Evolutionary conservation across 2,329 filamentous ascomycete species (phyloP).

Genomic region (Claviceps monticola): DNA sequence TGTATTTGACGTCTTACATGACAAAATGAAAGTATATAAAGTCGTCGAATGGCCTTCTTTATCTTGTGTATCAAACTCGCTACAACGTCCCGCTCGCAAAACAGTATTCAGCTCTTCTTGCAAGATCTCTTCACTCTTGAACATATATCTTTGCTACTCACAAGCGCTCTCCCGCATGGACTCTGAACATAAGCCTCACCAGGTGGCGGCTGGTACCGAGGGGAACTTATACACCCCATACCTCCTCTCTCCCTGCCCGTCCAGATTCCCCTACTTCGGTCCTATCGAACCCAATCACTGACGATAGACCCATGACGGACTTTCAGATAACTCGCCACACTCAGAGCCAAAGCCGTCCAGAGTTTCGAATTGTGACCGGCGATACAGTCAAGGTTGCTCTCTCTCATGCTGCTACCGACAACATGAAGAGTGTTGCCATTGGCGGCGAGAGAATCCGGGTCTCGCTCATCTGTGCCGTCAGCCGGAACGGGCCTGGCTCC

Average conservation of each 20-base stretch:
- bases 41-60: conserved; percentile 2
- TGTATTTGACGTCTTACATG: background rate
- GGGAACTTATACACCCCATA: conserved; percentile 39
- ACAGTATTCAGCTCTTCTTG: background rate
- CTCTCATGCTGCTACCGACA: conserved; percentile 34
- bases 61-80: conserved; percentile 8
- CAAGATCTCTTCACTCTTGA: background rate
- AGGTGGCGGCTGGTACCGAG: conserved; percentile 55
- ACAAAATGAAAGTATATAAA: conserved; percentile 4
- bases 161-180: conserved; percentile 13
- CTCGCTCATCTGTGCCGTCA: conserved; percentile 59
- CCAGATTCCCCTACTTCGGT: conserved; percentile 37
- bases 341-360: conserved; percentile 24
- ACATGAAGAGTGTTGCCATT: conserved; percentile 19
- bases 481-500: conserved; percentile 61
- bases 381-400: conserved; percentile 49
- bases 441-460: conserved; percentile 28
- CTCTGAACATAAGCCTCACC: conserved; percentile 17
- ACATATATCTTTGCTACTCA: too few relatives aligned
- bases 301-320: conserved; percentile 34
- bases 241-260: conserved; percentile 44
- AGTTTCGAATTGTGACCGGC: conserved; percentile 36
- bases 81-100: background rate
- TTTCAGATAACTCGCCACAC: conserved; percentile 25
- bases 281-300: conserved; percentile 45